Percentiles rank a stretch among this genome's conserved stretches.
These are phyloP conservation scores for Kurtzmaniella quercitrusa DNA, from an alignment of 1,139 yeast species.

Conservation along the genomic window DNA sequence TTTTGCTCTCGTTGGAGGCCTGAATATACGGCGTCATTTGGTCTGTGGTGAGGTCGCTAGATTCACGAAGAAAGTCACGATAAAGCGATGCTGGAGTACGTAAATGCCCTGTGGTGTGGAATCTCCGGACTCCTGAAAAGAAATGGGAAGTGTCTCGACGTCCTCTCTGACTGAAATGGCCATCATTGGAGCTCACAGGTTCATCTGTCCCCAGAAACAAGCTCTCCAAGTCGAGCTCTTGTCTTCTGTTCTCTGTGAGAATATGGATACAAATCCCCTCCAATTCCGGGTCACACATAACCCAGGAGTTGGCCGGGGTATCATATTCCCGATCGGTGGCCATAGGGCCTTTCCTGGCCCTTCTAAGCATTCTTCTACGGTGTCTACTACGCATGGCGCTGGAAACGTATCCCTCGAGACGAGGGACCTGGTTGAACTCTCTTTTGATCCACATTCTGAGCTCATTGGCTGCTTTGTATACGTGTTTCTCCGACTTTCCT, in stretches of 20 bases:
- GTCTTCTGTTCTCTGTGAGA: conserved; percentile 64
- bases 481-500: conserved; percentile 75
- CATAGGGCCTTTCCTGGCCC: conserved; percentile 51
- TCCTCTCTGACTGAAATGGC: background rate
- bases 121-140: conserved; percentile 46
- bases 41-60: conserved; percentile 8
- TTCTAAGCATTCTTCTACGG: conserved; percentile 58
- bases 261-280: conserved; percentile 68
- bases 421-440: conserved; percentile 33
- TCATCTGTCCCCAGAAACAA: conserved; percentile 51
- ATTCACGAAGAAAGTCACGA: conserved; percentile 7
- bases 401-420: conserved; percentile 69
- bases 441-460: conserved; percentile 39
- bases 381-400: conserved; percentile 53
- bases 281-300: conserved; percentile 64
- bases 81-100: background rate
- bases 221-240: conserved; percentile 63
- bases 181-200: background rate
- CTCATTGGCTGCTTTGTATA: conserved; percentile 65
- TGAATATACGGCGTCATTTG: conserved; percentile 11
- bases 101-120: conserved; percentile 29
- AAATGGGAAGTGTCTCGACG: conserved; percentile 32
- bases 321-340: conserved; percentile 59
- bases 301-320: conserved; percentile 66
- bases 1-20: background rate